A percentile compares a stretch with the other conserved stretches of the same genome.
Conservation (phyloP, 345 rosid genomes). For the Hirschfeldia incana region DNA sequence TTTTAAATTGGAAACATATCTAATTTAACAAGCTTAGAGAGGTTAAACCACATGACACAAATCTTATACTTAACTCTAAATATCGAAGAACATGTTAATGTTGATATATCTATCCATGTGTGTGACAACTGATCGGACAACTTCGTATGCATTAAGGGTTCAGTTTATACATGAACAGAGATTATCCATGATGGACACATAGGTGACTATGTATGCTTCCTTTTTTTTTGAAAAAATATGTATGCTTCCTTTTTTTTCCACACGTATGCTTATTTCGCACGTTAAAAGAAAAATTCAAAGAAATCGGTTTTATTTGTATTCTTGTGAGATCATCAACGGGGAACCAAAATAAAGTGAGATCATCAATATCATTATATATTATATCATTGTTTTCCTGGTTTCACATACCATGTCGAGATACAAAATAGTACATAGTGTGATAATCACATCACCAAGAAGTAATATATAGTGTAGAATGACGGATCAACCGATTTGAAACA, state of each 20-base stretch:
- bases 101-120: neutral
- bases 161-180: neutral
- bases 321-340: neutral
- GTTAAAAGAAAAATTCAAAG: slow-evolving; percentile 34
- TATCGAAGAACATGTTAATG: slow-evolving; percentile 4
- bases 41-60: neutral
- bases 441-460: neutral
- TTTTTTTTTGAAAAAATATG: too few relatives aligned
- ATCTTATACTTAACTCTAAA: neutral
- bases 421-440: neutral
- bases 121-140: neutral
- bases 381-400: neutral
- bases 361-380: slow-evolving; percentile 6
- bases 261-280: slow-evolving; percentile 27
- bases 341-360: slow-evolving; percentile 4
- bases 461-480: neutral
- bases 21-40: neutral
- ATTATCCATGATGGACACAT: slow-evolving; percentile 4
- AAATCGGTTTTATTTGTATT: slow-evolving; percentile 24
- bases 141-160: neutral
- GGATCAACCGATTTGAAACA: neutral
- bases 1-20: too few relatives aligned
- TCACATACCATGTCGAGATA: slow-evolving; percentile 26
- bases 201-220: neutral
- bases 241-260: neutral